Evolutionary conservation across 176 grass and related monocot genomes (phyloP), one percentile per base, ranked within the genome.

Genomic region (Luzula sylvatica): DNA sequence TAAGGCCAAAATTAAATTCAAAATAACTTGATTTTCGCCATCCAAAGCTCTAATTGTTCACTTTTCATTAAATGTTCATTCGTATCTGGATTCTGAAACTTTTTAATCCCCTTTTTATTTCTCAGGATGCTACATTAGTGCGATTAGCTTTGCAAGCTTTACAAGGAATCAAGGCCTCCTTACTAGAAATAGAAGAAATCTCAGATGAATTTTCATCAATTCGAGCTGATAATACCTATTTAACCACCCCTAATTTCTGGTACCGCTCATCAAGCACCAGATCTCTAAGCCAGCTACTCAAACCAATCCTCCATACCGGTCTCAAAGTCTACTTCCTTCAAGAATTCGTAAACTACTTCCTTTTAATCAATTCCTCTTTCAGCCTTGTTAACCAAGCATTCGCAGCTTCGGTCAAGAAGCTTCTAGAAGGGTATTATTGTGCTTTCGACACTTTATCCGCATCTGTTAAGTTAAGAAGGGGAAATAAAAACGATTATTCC

Each of bases 321-420:
- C 59, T 89, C 46, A 66, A 79, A 42, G 78, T 96, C 30, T 89
- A 67, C 62, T 96, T 89, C 59, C 71, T 96, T 59, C 58, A 75
- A 42, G 75, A 89, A 51, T 96, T 96, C 67, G 61, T 89, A 45
- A 66, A 82, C 29, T 96, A 76, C 65, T 80, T 79, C 66, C 77
- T 86, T 65, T 61, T 77, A 56, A 70, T 69, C 73, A 72, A 19
- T 41, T 27, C 16, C 38, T 77, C 78, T 53, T 90, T 74, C 48
- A 90, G 81, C 52, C 58, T 96, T 54, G 60, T 86, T 26, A 96
- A 96, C 67, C 92, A 90, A 65, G 84, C 92, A 68, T 96, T 90
- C 62, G 69, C 81, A 32, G 74, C 65, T 60, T 78, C 85, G 53
- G 71, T 96, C 50, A 75, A 84, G 72, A 90, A 83, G 38, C 59